Base-by-base conservation (phyloP, 805 yeast genomes). In the Isabelozyma gotoi region DNA sequence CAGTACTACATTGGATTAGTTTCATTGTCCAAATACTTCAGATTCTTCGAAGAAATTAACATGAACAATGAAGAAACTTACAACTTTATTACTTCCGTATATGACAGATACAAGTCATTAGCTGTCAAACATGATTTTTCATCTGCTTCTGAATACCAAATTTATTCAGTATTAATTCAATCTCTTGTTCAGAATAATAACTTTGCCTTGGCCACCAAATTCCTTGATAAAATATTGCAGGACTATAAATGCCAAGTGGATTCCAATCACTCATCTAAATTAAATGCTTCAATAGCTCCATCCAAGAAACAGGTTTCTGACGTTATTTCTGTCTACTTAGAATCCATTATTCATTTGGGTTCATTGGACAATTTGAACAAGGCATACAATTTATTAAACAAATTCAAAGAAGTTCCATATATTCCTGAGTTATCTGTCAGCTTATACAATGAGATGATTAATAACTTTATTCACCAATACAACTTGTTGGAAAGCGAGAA, bases 171-270 rank as follows among this genome's bases (percentile, higher is more conserved):
- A 35, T 63, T 81, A 45, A 68, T 84, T 29, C 73, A 80, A 27
- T 71, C 83, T 1, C 64, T 85, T 41, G 70, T 81, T 10, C 64
- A 67, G 40, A 76, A 78, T 36, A 77, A 74, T 33, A 77, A 82
- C 48, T 49, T 72, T 31, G 65, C 68, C 7, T 51, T 74, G 33
- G 82, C 88, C 3, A 73, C 84, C 1, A 68, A 74, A 45, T 73
- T 84, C 43, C 63, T 85, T 52, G 86, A 84, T 55, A 66, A 72
- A 33, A 66, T 84, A 5, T 58, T 84, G 34, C 51, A 68, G 0
- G 76, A 77, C 36, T 72, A 71, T 51, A 70, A 68, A 52, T 53
- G 59, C 17, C 61, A 62, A 7, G 44, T 54, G 19, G 33, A 46
- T 11, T 33, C 41, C 20, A 36, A 41, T 20, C 29, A 24, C 12